Evolutionary conservation across 2,329 filamentous ascomycete species (phyloP), one percentile per base, ranked within the genome.

Genomic region (Aspergillus sp.): DNA sequence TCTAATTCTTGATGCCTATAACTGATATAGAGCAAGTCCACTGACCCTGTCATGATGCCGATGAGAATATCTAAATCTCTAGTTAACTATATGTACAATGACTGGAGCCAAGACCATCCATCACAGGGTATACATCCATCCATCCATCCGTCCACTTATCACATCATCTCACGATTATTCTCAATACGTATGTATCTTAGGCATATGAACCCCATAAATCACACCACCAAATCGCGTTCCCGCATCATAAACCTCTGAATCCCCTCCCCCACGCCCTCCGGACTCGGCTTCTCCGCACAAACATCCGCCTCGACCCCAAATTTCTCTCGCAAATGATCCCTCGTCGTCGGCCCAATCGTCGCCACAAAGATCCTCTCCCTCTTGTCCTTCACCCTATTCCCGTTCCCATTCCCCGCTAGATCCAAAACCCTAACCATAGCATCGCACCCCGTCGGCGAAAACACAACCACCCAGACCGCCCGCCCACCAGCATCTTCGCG

Each of bases 341-440:
- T 84, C 11, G 95, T 99, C 18, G 95, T 99, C 12, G 95, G 94
- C 0, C 95, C 95, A 75, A 99, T 99, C 0, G 93, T 96, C 14
- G 89, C 91, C 61, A 98, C 81, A 63, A 85, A 87, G 1, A 87
- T 58, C 52, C 51, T 64, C 55, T 47, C 45, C 18, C 36, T 6
- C 36, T 42, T 42, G 5, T n/a, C 16, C 36, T n/a, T n/a, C 59
- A 54, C 58, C 31, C 47, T 53, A 16, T 20, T 20, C 20, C 20
- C 32, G 4, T 31, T 14, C 16, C 52, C 49, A 22, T 54, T 39
- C n/a, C 73, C 53, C 59, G 49, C 36, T 24, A 22, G 10, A 26
- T 73, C 77, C 55, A 88, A 69, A 54, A 80, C 79, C 60, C 79
- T 77, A 11, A 88, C 73, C 84, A 88, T 86, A 16, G 83, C 82